Evolutionary conservation across 106 monocot genomes (phyloP), one percentile per base, ranked within the genome.

Genomic region (Agapanthus africanus): DNA sequence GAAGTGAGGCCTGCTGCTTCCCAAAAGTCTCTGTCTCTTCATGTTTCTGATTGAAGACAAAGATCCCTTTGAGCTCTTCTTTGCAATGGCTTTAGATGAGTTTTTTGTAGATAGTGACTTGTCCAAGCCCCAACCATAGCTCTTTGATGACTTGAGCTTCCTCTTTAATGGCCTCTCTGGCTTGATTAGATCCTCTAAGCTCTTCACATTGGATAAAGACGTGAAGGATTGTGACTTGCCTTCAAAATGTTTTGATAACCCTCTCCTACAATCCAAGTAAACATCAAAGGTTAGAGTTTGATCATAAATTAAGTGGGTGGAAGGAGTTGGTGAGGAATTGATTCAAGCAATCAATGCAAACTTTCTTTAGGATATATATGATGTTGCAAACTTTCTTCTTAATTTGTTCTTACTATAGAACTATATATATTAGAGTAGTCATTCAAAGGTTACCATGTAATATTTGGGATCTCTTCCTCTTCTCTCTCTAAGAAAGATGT

Each of bases 171-270:
- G 69, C 54, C 31, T 74, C 65, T 80, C 80, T 6, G 71, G 73
- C 74, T 84, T 88, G 14, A 40, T 79, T 7, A 88, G 74, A 69
- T 88, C 88, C 7, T 85, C 84, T 59, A 82, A 26, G 40, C 61
- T 59, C 34, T 64, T 79, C 62, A 77, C 84, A 66, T 54, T 72
- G 21, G 74, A 70, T 27, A 88, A 35, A 30, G 84, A 88, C 61
- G 81, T 61, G 69, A 88, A 88, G 15, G 88, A 88, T 65, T 78
- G 81, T 0, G 84, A 88, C 19, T 85, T 84, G 40, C 88, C 88
- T 40, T 88, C 70, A 38, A 71, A 88, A 60, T 88, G 79, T 67
- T 77, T 81, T 23, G 88, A 88, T 3, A 88, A 56, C 40, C 88
- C 84, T 62, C 79, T 82, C 79, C 84, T 88, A 69, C 32, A 72